Evolutionary conservation across 768 basidiomycete species (phyloP).

Genomic region (Lactarius sp.): DNA sequence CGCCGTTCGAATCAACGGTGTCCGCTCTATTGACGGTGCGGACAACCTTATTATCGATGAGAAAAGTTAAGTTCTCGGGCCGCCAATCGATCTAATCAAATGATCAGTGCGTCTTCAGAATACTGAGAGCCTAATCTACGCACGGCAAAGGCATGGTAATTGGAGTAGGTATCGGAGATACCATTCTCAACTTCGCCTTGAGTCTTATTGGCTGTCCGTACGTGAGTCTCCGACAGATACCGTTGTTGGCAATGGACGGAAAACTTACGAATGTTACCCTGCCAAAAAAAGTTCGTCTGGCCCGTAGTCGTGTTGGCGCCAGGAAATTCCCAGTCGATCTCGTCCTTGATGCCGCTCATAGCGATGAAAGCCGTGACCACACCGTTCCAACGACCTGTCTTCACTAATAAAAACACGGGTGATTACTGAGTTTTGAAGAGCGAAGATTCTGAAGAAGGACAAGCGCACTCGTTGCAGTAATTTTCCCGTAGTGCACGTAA

Average conservation of each 20-base stretch:
- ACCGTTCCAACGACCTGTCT: conserved; percentile 74
- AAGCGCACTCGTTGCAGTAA: conserved; percentile 55
- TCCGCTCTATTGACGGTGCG: conserved; percentile 63
- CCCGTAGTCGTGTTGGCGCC: conserved; percentile 55
- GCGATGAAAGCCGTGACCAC: conserved; percentile 83
- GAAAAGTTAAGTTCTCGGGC: conserved; percentile 57
- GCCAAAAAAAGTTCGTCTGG: conserved; percentile 82
- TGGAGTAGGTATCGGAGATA: conserved; percentile 57
- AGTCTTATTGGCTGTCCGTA: conserved; percentile 38
- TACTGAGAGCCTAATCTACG: conserved; percentile 28
- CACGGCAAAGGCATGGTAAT: conserved; percentile 76
- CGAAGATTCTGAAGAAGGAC: neutral
- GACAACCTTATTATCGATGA: conserved; percentile 65
- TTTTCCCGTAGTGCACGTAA: conserved; percentile 76
- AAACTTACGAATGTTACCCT: conserved; percentile 58
- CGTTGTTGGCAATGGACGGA: conserved; percentile 10
- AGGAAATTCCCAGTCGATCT: conserved; percentile 86
- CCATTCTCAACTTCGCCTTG: conserved; percentile 46
- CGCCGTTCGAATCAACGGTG: conserved; percentile 48
- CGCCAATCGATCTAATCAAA: conserved; percentile 71
- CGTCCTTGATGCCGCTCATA: conserved; percentile 77
- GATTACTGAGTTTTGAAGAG: conserved; percentile 19
- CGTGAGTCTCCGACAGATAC: neutral
- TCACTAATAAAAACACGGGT: conserved; percentile 42
- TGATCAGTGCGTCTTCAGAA: neutral